Conservation (phyloP, 768 basidiomycete genomes). For the Boletus sp. region DNA sequence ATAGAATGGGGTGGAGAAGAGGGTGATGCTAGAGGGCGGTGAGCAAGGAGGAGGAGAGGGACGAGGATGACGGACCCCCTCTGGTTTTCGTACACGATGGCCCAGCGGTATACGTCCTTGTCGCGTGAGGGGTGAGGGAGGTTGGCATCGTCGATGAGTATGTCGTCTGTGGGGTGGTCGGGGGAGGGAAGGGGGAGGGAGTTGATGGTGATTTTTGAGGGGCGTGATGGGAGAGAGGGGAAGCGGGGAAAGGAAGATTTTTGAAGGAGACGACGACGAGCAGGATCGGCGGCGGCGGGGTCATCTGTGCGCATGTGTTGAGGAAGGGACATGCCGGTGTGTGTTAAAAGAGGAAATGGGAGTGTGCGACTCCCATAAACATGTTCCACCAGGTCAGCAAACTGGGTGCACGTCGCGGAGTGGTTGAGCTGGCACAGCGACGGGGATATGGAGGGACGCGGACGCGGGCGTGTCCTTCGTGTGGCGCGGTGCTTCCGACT, state of each 20-base stretch:
- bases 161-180: slow-evolving; percentile 17
- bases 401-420: slow-evolving; percentile 1
- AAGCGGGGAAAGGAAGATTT: slow-evolving; percentile 34
- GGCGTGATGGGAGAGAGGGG: slow-evolving; percentile 35
- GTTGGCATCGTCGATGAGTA: slow-evolving; percentile 30
- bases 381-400: slow-evolving; percentile 17
- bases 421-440: slow-evolving; percentile 6
- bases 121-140: slow-evolving; percentile 30
- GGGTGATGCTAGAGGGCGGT: slow-evolving; percentile 45
- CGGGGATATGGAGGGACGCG: slow-evolving; percentile 17
- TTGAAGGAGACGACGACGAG: slow-evolving; percentile 44
- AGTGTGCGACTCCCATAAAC: slow-evolving; percentile 3
- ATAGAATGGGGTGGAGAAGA: slow-evolving; percentile 74
- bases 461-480: slow-evolving; percentile 54
- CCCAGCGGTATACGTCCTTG: slow-evolving; percentile 70
- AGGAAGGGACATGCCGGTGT: slow-evolving; percentile 31
- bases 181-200: neutral
- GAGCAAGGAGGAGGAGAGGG: slow-evolving; percentile 1
- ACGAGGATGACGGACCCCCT: slow-evolving; percentile 53
- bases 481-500: slow-evolving; percentile 57
- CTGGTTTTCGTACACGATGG: slow-evolving; percentile 79
- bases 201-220: neutral
- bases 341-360: slow-evolving; percentile 1
- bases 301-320: slow-evolving; percentile 41
- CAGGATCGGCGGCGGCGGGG: slow-evolving; percentile 42